A percentile compares a stretch with the other conserved stretches of the same genome.
Conservation (phyloP, 1,284 basidiomycete species). For the Apiotrichum mycotoxinovorans region DNA sequence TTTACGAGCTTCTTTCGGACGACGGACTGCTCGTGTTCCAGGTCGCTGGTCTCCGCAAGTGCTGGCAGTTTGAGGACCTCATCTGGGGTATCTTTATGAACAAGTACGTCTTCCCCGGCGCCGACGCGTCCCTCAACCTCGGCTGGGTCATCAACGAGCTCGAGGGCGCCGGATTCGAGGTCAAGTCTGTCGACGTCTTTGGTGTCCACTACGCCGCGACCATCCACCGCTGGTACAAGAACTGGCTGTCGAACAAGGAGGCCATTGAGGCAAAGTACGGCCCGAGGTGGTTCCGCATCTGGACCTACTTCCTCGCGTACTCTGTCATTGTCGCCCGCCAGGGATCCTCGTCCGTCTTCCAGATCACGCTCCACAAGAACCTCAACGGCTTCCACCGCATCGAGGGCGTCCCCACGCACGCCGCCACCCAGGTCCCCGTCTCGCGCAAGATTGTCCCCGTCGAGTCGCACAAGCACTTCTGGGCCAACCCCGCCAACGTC, state of each 20-base stretch:
- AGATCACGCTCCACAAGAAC: slow-evolving; percentile 96
- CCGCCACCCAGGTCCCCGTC: slow-evolving; percentile 35
- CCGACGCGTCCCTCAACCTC: slow-evolving; percentile 90
- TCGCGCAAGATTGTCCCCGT: slow-evolving; percentile 21
- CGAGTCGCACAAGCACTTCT: slow-evolving; percentile 35
- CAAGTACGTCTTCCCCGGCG: slow-evolving; percentile 97
- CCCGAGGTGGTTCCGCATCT: slow-evolving; percentile 81
- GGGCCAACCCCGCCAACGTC: slow-evolving; percentile 25
- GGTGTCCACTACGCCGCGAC: slow-evolving; percentile 97
- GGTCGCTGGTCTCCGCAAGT: slow-evolving; percentile 87
- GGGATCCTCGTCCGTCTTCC: slow-evolving; percentile 85
- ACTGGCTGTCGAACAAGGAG: slow-evolving; percentile 87
- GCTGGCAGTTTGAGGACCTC: slow-evolving; percentile 97
- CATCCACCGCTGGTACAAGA: slow-evolving; percentile 89
- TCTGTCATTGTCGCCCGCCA: slow-evolving; percentile 59
- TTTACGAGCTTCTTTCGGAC: slow-evolving; percentile 91
- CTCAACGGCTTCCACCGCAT: slow-evolving; percentile 88
- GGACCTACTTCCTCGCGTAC: slow-evolving; percentile 87
- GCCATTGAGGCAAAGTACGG: slow-evolving; percentile 86
- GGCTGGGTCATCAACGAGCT: slow-evolving; percentile 85
- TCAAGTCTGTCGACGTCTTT: slow-evolving; percentile 93
- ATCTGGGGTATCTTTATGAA: slow-evolving; percentile 86
- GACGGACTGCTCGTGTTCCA: slow-evolving; percentile 94
- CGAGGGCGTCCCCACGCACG: slow-evolving; percentile 69
- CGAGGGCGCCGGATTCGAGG: slow-evolving; percentile 90